phyloP scores from a whole-genome alignment of 2,329 filamentous ascomycete genomes.

The Pseudopithomyces maydicus region DNA sequence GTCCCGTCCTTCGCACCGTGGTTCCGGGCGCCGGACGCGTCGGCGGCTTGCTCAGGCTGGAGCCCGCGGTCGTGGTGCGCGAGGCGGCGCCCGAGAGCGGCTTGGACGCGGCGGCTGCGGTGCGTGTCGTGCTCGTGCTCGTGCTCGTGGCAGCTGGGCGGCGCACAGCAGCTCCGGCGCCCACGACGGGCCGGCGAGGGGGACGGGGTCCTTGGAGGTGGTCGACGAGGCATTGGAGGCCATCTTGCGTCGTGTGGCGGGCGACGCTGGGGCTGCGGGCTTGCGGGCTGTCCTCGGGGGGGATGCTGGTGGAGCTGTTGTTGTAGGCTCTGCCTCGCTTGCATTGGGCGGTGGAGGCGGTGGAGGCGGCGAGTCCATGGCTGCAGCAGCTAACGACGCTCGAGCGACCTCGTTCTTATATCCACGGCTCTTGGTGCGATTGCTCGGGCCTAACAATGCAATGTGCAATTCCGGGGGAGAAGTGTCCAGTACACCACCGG shows the following conservation, averaged over 20 bases:
- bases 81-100: constrained; percentile 27
- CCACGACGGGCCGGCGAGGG: constrained; percentile 32
- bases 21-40: constrained; percentile 38
- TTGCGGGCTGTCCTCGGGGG: constrained; percentile 21
- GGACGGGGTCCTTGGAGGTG: constrained; percentile 31
- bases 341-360: constrained; percentile 3
- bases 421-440: no score
- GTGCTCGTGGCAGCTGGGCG: constrained; percentile 27
- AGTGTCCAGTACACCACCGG: no score
- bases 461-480: no score
- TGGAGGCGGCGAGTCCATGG: constrained; percentile 1
- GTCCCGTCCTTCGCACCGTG: constrained; percentile 25
- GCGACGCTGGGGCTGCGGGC: constrained; percentile 32
- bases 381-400: background rate
- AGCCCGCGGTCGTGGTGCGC: constrained; percentile 32
- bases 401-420: background rate
- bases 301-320: constrained; percentile 1
- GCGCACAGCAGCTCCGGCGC: constrained; percentile 24
- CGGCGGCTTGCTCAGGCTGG: constrained; percentile 43
- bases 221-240: constrained; percentile 33
- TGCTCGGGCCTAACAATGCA: no score
- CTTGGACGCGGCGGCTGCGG: constrained; percentile 33
- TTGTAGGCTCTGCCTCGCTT: constrained; percentile 3
- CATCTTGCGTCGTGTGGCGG: constrained; percentile 39
- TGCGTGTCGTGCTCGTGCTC: constrained; percentile 24